phyloP scores from a whole-genome alignment of 305 asterid genomes.

The Fraxinus nigra region DNA sequence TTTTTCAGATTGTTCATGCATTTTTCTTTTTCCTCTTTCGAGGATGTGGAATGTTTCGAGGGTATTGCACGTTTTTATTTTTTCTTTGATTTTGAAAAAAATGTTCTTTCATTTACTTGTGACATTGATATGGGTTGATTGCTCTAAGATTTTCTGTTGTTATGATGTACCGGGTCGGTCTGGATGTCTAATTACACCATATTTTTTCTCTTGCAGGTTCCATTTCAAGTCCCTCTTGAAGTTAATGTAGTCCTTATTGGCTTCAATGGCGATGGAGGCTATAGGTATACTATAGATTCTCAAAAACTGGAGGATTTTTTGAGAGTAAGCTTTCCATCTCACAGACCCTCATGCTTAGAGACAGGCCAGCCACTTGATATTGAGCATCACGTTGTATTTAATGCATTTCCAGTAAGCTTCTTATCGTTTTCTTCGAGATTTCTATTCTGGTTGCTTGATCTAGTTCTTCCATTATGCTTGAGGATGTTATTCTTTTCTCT shows the following conservation, averaged over 20 bases:
- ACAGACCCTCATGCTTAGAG: constrained; percentile 90
- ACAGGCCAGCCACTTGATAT: constrained; percentile 93
- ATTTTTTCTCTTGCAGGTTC: constrained; percentile 58
- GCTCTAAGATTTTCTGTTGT: neutral
- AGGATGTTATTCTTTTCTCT: neutral
- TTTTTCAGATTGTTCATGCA: neutral
- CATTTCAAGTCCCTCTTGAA: constrained; percentile 98
- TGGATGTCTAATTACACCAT: constrained; percentile 6
- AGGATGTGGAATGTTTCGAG: neutral
- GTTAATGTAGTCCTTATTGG: constrained; percentile 92
- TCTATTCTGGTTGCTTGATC: constrained; percentile 12
- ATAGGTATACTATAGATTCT: constrained; percentile 72
- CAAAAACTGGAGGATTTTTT: constrained; percentile 84
- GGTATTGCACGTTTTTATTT: neutral
- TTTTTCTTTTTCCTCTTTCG: neutral
- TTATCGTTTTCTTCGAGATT: constrained; percentile 17
- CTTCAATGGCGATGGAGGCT: constrained; percentile 88
- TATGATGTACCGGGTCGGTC: constrained; percentile 6
- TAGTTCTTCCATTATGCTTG: neutral
- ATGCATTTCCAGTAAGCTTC: constrained; percentile 75
- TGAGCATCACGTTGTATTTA: constrained; percentile 84
- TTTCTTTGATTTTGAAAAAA: neutral
- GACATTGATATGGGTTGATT: neutral
- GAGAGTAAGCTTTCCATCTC: constrained; percentile 81
- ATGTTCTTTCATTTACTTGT: neutral